phyloP scores from a whole-genome alignment of 2,329 filamentous ascomycete genomes.

The Purpureocillium lavendulum region DNA sequence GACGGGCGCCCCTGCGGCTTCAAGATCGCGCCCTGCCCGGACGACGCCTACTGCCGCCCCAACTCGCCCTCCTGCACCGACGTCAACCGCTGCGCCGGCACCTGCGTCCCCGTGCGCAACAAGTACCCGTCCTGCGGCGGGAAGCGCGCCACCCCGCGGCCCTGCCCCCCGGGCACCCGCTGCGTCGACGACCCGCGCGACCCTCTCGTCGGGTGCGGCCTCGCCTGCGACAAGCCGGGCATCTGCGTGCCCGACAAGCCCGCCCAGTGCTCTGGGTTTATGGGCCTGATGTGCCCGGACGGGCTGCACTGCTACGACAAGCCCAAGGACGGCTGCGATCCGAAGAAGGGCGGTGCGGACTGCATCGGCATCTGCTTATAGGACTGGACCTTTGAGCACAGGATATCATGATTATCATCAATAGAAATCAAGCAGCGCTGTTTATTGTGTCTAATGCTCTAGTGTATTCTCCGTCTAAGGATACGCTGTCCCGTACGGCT shows the following conservation, averaged over 20 bases:
- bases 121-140: slow-evolving; percentile 24
- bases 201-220: slow-evolving; percentile 18
- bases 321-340: slow-evolving; percentile 18
- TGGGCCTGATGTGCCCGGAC: slow-evolving; percentile 15
- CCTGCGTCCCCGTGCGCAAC: slow-evolving; percentile 18
- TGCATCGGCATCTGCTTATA: slow-evolving; percentile 23
- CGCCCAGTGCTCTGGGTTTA: slow-evolving; percentile 16
- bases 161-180: slow-evolving; percentile 14
- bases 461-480: neutral
- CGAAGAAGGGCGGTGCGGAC: slow-evolving; percentile 17
- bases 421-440: too few species aligned
- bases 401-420: too few species aligned
- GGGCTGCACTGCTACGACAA: slow-evolving; percentile 20
- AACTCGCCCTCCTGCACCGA: slow-evolving; percentile 13
- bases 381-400: neutral
- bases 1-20: slow-evolving; percentile 15
- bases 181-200: slow-evolving; percentile 26
- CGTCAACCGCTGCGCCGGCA: slow-evolving; percentile 17
- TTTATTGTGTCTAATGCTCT: too few species aligned
- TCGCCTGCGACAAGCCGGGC: slow-evolving; percentile 25
- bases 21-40: slow-evolving; percentile 19
- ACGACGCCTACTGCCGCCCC: slow-evolving; percentile 16
- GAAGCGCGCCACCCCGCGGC: slow-evolving; percentile 11
- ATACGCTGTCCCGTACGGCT: slow-evolving; percentile 15
- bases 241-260: slow-evolving; percentile 20